phyloP scores from a whole-genome alignment of 2,329 filamentous ascomycete genomes.

The Leptographium radiaticola region DNA sequence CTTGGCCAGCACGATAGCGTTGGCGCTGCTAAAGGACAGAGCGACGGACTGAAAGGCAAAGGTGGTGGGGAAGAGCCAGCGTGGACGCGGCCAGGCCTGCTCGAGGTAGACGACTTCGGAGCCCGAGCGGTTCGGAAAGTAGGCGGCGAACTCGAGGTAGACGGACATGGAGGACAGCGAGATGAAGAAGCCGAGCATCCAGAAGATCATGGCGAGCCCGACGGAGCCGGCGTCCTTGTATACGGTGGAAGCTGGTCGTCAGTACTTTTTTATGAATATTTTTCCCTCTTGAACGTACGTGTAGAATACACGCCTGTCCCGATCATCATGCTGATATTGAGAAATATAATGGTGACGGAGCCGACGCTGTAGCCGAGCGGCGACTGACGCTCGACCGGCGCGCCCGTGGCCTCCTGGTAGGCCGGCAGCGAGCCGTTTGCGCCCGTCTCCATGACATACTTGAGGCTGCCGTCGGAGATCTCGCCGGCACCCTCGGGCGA shows the following conservation, averaged over 20 bases:
- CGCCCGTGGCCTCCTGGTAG: slow-evolving; percentile 44
- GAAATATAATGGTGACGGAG: slow-evolving; percentile 39
- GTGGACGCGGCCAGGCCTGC: slow-evolving; percentile 51
- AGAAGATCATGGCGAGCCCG: slow-evolving; percentile 49
- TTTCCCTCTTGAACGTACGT: slow-evolving; percentile 24
- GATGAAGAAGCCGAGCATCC: slow-evolving; percentile 48
- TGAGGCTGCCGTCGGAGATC: slow-evolving; percentile 3
- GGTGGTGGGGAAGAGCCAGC: slow-evolving; percentile 48
- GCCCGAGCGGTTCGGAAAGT: slow-evolving; percentile 53
- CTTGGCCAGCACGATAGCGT: slow-evolving; percentile 48
- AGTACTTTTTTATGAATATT: not conserved
- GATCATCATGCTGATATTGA: slow-evolving; percentile 50
- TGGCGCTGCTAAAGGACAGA: slow-evolving; percentile 52
- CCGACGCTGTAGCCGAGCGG: slow-evolving; percentile 46
- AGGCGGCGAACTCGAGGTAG: slow-evolving; percentile 51
- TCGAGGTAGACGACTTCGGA: slow-evolving; percentile 56
- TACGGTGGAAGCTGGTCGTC: slow-evolving; percentile 38
- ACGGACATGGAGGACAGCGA: slow-evolving; percentile 39
- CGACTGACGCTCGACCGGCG: slow-evolving; percentile 44
- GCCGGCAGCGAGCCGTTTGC: slow-evolving; percentile 11
- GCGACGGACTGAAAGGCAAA: slow-evolving; percentile 52
- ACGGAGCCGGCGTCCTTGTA: slow-evolving; percentile 46
- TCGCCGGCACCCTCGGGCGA: not conserved
- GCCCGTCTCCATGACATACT: slow-evolving; percentile 3
- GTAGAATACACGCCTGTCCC: slow-evolving; percentile 51